Evolutionary conservation across 305 asterid genomes (phyloP).

Genomic region (Fraxinus platypoda): DNA sequence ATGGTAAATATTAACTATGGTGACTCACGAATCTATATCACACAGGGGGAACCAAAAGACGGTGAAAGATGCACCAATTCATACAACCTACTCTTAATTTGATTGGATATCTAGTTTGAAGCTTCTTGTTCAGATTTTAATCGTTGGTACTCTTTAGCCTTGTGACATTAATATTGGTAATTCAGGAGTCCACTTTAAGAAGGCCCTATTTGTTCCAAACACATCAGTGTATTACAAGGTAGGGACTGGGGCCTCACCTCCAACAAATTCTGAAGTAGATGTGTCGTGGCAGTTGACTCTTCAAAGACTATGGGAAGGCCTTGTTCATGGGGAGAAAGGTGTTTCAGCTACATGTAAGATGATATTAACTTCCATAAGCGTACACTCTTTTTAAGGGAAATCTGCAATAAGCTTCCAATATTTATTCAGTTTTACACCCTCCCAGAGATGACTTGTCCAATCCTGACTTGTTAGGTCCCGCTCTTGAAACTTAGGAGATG

Average conservation of each 20-base stretch:
- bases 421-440: not conserved
- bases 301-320: slow-evolving; percentile 86
- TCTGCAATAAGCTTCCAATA: not conserved
- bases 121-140: slow-evolving; percentile 9
- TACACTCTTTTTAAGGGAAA: not conserved
- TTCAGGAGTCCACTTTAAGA: slow-evolving; percentile 81
- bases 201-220: slow-evolving; percentile 92
- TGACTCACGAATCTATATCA: not conserved
- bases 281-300: slow-evolving; percentile 91
- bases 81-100: not conserved
- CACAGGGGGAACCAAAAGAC: slow-evolving; percentile 1
- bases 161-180: not conserved
- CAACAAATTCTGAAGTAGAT: slow-evolving; percentile 68
- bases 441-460: not conserved
- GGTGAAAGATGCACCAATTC: not conserved
- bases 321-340: slow-evolving; percentile 63
- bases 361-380: not conserved
- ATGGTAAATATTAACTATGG: slow-evolving; percentile 53
- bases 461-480: not conserved
- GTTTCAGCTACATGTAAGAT: slow-evolving; percentile 2
- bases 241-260: slow-evolving; percentile 49
- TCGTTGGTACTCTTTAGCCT: not conserved
- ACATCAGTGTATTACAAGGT: slow-evolving; percentile 88
- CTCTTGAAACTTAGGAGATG: not conserved
- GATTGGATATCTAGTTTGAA: slow-evolving; percentile 8